Evolutionary conservation across 192 early-diverging fungal species (phyloP), one percentile per base, ranked within the genome.

Genomic region (Backusella macrospora): DNA sequence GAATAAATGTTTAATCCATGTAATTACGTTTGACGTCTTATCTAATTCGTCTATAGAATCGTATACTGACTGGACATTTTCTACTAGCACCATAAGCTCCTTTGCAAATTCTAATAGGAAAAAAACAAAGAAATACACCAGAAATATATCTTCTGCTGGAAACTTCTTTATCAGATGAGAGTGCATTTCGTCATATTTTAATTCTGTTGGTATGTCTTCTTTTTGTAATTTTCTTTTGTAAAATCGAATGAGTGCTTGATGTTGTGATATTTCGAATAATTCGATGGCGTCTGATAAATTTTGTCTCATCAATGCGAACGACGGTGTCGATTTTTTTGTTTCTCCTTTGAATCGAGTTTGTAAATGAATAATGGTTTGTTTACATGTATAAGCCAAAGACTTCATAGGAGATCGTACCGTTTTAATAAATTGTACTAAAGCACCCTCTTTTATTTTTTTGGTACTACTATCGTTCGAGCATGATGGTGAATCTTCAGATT

Each of bases 61-160:
- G 23, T 67, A 74, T 8, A 74, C 45, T 13, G 15, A 13, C 42
- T 74, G 64, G 0, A 74, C 73, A 5, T 45, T 38, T 4, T 52
- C 69, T n/a, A 92, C 82, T 10, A 87, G 52, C 47, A 72, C 72
- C 9, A 82, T 42, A 5, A 94, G 74, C 71, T 93, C 92, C 52
- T 83, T 89, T 10, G 83, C 88, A 65, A 93, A 90, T 76, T 93
- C 92, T 79, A 89, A 86, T 59, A 92, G 77, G 18, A 89, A 87
- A 62, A 92, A 93, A 18, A 91, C 89, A 76, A 93, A 93, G 69
- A 92, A 94, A 70, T 90, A 89, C 21, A 91, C 87, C 47, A 89
- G 73, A 65, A 92, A 92, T 26, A 94, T 85, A 73, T 91, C 88
- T 74, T 93, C 91, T 5, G 67, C 16, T 29, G 67, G 40, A 21